A percentile compares a stretch with the other conserved stretches of the same genome.
phyloP scores from a whole-genome alignment of 805 yeast species.

The Pichia exigua region DNA sequence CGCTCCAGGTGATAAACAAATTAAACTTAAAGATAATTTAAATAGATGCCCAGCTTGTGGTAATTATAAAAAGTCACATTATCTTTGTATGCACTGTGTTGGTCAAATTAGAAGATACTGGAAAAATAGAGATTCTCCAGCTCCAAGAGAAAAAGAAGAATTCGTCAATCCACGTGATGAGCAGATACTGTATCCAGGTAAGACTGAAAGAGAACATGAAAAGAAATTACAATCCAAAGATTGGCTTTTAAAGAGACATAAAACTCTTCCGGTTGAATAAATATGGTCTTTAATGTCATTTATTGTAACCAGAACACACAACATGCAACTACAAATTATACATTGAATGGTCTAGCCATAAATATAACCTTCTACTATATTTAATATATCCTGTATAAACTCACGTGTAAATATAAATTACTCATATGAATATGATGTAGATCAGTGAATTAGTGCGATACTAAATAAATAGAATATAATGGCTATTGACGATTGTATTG shows the following conservation, averaged over 20 bases:
- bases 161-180: slow-evolving; percentile 52
- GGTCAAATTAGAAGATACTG: slow-evolving; percentile 70
- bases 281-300: not conserved
- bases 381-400: not conserved
- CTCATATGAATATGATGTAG: no score
- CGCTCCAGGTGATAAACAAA: slow-evolving; percentile 76
- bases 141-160: slow-evolving; percentile 31
- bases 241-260: slow-evolving; percentile 47
- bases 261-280: slow-evolving; percentile 44
- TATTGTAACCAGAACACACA: no score
- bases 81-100: slow-evolving; percentile 89
- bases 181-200: slow-evolving; percentile 67
- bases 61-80: slow-evolving; percentile 79
- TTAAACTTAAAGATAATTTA: slow-evolving; percentile 65
- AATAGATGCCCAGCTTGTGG: slow-evolving; percentile 97
- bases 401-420: slow-evolving; percentile 3
- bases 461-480: no score
- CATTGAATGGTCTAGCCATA: not conserved
- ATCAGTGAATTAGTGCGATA: no score
- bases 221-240: slow-evolving; percentile 45
- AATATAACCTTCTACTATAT: not conserved
- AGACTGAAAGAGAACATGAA: slow-evolving; percentile 39
- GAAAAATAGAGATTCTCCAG: slow-evolving; percentile 32
- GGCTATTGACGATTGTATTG: no score
- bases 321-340: not conserved